Evolutionary conservation across 2,329 filamentous ascomycete genomes (phyloP).

Genomic region (Bretziella fagacearum): DNA sequence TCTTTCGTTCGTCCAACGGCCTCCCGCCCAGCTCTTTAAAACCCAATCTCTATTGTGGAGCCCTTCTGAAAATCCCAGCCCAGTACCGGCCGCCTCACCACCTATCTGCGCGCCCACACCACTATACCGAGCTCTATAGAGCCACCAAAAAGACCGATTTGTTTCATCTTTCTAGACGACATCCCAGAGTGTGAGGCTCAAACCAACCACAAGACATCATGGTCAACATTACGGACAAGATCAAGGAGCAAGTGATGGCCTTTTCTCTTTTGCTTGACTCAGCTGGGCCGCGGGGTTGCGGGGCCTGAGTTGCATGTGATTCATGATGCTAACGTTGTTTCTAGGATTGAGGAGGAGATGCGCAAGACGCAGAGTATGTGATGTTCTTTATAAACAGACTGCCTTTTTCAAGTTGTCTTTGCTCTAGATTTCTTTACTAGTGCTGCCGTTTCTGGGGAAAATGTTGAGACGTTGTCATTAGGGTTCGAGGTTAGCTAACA

Average conservation of each 20-base stretch:
- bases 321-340: constrained; percentile 16
- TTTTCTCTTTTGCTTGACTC: too few relatives aligned
- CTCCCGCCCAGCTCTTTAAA: not conserved
- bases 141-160: not conserved
- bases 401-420: too few relatives aligned
- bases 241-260: constrained; percentile 67
- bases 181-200: not conserved
- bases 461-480: not conserved
- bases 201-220: constrained; percentile 36
- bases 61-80: not conserved
- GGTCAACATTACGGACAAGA: constrained; percentile 99
- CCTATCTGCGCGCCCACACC: not conserved
- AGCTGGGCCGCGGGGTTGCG: not conserved
- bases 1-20: too few relatives aligned
- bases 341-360: constrained; percentile 99
- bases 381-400: not conserved
- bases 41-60: not conserved
- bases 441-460: not conserved
- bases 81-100: not conserved
- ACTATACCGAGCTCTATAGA: not conserved
- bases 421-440: too few relatives aligned
- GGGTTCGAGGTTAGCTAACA: constrained; percentile 10
- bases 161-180: not conserved
- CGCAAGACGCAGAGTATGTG: constrained; percentile 84
- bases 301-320: not conserved